These are phyloP conservation scores for Croton setiger DNA, from an alignment of 441 rosid species.

Conservation along the genomic window DNA sequence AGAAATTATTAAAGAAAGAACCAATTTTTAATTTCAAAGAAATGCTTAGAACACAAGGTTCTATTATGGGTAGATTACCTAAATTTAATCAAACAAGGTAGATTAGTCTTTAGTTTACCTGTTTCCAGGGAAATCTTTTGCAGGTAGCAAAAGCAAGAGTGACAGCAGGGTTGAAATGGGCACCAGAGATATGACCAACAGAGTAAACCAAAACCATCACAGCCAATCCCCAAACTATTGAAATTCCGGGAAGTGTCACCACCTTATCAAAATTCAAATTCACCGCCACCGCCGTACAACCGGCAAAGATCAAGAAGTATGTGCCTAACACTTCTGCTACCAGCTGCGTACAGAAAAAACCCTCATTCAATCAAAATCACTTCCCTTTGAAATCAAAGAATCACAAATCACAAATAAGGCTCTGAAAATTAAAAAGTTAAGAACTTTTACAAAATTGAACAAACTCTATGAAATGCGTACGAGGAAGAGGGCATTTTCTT, in stretches of 20 bases:
- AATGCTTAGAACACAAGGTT: slow-evolving; percentile 11
- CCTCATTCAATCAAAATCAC: not conserved
- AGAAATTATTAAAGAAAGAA: not conserved
- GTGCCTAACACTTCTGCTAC: slow-evolving; percentile 79
- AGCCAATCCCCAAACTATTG: slow-evolving; percentile 83
- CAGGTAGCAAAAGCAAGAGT: slow-evolving; percentile 84
- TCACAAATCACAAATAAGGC: not conserved
- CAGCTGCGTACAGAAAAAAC: slow-evolving; percentile 36
- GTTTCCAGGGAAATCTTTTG: slow-evolving; percentile 76
- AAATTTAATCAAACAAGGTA: not conserved
- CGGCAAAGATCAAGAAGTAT: slow-evolving; percentile 85
- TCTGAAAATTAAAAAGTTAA: not conserved
- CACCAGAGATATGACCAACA: slow-evolving; percentile 96
- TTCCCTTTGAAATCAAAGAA: not conserved
- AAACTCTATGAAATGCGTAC: slow-evolving; percentile 3
- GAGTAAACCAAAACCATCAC: slow-evolving; percentile 87
- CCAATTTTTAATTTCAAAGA: not conserved
- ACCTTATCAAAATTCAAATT: slow-evolving; percentile 56
- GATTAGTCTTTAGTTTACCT: slow-evolving; percentile 30
- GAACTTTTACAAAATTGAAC: not conserved
- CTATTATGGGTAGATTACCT: slow-evolving; percentile 12
- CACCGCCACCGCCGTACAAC: slow-evolving; percentile 77
- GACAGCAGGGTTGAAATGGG: slow-evolving; percentile 94
- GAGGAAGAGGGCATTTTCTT: not conserved
- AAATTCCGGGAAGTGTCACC: slow-evolving; percentile 70